Base-by-base conservation (phyloP, 2,329 filamentous ascomycete genomes). In the Cadophora gregata region DNA sequence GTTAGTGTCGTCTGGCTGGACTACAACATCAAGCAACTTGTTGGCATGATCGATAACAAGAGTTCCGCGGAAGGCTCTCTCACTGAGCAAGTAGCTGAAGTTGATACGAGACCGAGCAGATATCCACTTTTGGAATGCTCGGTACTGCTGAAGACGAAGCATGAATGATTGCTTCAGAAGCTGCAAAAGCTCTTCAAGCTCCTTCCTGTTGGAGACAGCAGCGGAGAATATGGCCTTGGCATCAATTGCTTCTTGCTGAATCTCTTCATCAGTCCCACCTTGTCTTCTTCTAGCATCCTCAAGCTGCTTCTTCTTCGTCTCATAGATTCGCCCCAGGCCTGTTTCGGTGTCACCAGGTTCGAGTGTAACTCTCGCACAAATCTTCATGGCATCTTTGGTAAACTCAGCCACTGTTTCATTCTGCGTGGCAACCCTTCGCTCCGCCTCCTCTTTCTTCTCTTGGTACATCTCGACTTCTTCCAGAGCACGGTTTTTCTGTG, bases 61-160 rank as follows among this genome's bases (percentile, higher is more conserved):
- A 70, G 87, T 87, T 65, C 96, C 96, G 53, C 93, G 88, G 80
- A 97, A 99, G 25, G 91, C 90, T 74, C 96, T 89, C 79, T 98
- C 94, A 75, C 90, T 93, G 66, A 99, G 86, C 16, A 98, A 85
- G 75, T 96, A 96, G 62, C 87, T 90, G 79, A 99, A 99, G 68
- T 92, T 93, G 62, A 91, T 90, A 59, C 93, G 90, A 55, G 96
- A 92, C 64, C 91, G 88, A n/a, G 90, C 88, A 45, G 93, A 95
- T 74, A 99, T 97, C 72, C 89, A 87, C 29, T 89, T 86, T 74
- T 95, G 91, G 79, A 99, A 98, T 60, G 86, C 83, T 65, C 87
- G 84, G 91, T 93, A 99, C 72, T 93, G 89, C 31, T 84, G 81
- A 65, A 92, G 85, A 19, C 96, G 92, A 65, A 90, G 82, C 10